Percentiles rank a stretch among this genome's conserved stretches.
phyloP scores from a whole-genome alignment of 768 basidiomycete species.

The Serendipita sp. region DNA sequence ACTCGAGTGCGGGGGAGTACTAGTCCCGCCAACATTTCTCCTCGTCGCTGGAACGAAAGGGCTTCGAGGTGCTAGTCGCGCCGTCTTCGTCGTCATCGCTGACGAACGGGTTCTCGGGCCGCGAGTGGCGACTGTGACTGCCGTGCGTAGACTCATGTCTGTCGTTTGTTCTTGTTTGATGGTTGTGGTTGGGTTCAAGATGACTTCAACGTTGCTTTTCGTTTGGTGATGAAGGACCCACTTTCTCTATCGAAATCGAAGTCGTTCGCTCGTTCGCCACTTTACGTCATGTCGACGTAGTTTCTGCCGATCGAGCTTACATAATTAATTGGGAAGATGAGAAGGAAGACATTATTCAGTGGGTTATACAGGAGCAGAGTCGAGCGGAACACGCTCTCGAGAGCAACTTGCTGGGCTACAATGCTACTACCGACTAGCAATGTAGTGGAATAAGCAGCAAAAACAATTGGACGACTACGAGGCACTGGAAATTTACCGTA shows the following conservation, averaged over 20 bases:
- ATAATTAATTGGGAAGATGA: no score
- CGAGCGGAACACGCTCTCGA: no score
- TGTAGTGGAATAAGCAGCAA: no score
- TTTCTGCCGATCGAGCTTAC: neutral
- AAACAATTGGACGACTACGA: no score
- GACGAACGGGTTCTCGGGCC: neutral
- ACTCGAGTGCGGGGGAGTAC: neutral
- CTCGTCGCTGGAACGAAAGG: neutral
- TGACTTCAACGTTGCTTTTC: neutral
- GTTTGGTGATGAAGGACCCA: no score
- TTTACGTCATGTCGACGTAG: neutral
- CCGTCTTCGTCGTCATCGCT: neutral
- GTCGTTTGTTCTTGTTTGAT: neutral
- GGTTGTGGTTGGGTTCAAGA: constrained; percentile 6
- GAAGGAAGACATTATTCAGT: no score
- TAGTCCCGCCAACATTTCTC: neutral
- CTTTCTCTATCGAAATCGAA: neutral
- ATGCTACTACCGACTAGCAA: no score
- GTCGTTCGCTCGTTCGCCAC: neutral
- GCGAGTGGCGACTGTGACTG: neutral
- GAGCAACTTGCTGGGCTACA: no score
- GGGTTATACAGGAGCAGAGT: no score
- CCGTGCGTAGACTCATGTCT: neutral
- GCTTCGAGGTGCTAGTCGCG: no score
- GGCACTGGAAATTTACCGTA: no score